Evolutionary conservation across 108 stramenopile genomes (phyloP).

Genomic region (Cyclotella atomus): DNA sequence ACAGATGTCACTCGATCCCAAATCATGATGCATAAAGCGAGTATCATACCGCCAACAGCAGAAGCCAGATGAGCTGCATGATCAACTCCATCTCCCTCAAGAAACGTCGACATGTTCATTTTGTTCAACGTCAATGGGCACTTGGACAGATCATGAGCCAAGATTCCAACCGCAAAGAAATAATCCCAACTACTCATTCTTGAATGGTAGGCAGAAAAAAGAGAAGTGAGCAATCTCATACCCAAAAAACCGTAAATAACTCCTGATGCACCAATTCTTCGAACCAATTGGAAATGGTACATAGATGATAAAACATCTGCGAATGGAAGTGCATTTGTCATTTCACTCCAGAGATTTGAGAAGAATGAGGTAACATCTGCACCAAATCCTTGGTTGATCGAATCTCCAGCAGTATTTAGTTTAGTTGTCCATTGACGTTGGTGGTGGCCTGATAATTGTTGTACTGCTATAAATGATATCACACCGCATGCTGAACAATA

Average conservation of each 20-base stretch:
- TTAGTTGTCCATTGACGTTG: slow-evolving; percentile 34
- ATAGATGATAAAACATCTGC: slow-evolving; percentile 31
- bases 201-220: slow-evolving; percentile 31
- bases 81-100: slow-evolving; percentile 42
- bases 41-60: slow-evolving; percentile 18
- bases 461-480: slow-evolving; percentile 24
- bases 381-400: slow-evolving; percentile 33
- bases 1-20: slow-evolving; percentile 23
- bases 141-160: slow-evolving; percentile 40
- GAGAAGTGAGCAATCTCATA: slow-evolving; percentile 41
- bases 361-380: slow-evolving; percentile 35
- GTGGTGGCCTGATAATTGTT: slow-evolving; percentile 31
- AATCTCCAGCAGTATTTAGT: slow-evolving; percentile 17
- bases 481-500: slow-evolving; percentile 32
- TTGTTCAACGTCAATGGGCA: slow-evolving; percentile 30
- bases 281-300: slow-evolving; percentile 19
- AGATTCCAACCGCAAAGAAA: slow-evolving; percentile 20
- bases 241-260: slow-evolving; percentile 49
- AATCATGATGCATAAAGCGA: slow-evolving; percentile 19
- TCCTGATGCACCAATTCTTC: slow-evolving; percentile 44
- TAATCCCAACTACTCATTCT: slow-evolving; percentile 39
- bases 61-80: slow-evolving; percentile 39
- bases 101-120: slow-evolving; percentile 14
- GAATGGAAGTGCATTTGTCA: slow-evolving; percentile 20
- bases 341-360: slow-evolving; percentile 38